Evolutionary conservation across 192 early-diverging fungal species (phyloP).

Genomic region (Coemansia sp.): DNA sequence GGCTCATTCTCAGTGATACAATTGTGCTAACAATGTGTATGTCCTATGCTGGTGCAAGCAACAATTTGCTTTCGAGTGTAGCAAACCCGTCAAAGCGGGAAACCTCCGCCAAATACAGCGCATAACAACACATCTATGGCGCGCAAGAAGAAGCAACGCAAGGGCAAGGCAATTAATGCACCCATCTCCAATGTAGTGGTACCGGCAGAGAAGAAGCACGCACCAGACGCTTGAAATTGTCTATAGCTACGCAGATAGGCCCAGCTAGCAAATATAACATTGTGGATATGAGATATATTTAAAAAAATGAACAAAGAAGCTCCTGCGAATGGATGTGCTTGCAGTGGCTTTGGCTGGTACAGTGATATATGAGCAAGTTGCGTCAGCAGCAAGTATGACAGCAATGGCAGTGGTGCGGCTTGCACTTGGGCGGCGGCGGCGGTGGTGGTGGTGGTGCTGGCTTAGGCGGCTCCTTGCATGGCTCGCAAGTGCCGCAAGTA

Average conservation of each 20-base stretch:
- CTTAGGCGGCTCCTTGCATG: conserved; percentile 31
- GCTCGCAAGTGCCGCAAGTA: conserved; percentile 43
- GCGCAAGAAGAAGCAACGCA: conserved; percentile 6
- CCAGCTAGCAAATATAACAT: neutral
- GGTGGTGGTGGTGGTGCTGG: conserved; percentile 11
- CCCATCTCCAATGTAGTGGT: neutral
- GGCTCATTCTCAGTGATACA: neutral
- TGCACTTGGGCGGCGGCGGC: conserved; percentile 1
- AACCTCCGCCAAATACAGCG: neutral
- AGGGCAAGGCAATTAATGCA: neutral
- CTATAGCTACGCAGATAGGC: neutral
- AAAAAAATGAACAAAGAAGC: no score
- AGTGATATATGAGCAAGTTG: neutral
- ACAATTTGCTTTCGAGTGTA: neutral
- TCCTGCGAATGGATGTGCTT: neutral
- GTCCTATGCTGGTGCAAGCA: neutral
- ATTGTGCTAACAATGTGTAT: neutral
- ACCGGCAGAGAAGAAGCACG: neutral
- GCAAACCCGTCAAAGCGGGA: conserved; percentile 4
- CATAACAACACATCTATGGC: neutral
- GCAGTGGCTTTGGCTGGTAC: neutral
- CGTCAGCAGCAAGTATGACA: conserved; percentile 26
- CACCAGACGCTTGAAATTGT: neutral
- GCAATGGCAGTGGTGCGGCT: conserved; percentile 27
- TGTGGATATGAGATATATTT: no score